Base-by-base conservation (phyloP, 441 rosid species). In the Gossypium aridum region DNA sequence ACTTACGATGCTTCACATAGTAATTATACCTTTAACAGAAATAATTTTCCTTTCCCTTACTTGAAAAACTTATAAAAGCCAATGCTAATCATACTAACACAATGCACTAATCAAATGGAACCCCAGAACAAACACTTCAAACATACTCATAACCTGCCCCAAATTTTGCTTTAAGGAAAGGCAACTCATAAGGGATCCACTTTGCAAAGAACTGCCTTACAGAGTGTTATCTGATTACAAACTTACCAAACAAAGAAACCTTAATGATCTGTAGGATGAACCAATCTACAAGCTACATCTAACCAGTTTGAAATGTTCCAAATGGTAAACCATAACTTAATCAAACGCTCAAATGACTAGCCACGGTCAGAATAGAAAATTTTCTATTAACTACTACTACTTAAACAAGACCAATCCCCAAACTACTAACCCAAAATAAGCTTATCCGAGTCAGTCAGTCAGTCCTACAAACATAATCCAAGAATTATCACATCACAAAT, bases 221-320 rank as follows among this genome's bases (percentile, higher is more conserved):
- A 89, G 37, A 93, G 75, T 90, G 89, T 90, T 71, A 88, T 85
- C 78, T 89, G 96, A 59, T 91, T 85, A 20, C 94, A 92, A 4
- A 88, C 89, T 0, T 88, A 87, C 92, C 93, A 89, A 73, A 90
- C 75, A 79, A 89, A 83, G 80, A 90, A 92, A 75, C 93, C 91
- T 13, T 81, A 77, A 76, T 92, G 91, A 62, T 91, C 84, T 0
- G 91, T 94, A 84, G 87, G 96, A 23, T 89, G 92, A 60, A 87
- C 71, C 23, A 81, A 68, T 6, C 81, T 63, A 76, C 87, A 88
- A 59, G 92, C 80, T 65, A 96, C 92, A 17, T 83, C 77, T 88
- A 54, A 87, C 71, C 76, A 89, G 80, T 56, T 69, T 62, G 74
- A 90, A 96, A 66, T 83, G 85, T 51, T 92, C 91, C 82, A 80